phyloP scores from a whole-genome alignment of 2,329 filamentous ascomycete species.

The Fusarium cicatricum region DNA sequence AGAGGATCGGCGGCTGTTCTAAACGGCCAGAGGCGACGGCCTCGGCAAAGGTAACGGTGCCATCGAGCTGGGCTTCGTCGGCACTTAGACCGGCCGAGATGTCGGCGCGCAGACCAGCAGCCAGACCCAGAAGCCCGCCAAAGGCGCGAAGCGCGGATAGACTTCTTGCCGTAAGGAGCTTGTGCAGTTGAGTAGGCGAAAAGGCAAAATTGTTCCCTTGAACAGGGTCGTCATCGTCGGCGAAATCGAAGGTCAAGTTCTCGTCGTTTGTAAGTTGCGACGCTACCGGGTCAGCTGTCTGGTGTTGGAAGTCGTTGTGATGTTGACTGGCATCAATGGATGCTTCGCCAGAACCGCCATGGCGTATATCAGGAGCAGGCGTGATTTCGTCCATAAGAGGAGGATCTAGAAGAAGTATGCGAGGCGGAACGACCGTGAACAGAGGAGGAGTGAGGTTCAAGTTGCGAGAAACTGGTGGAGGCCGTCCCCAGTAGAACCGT shows the following conservation, averaged over 20 bases:
- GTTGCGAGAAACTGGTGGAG: slow-evolving; percentile 4
- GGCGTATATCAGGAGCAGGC: slow-evolving; percentile 29
- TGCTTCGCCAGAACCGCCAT: slow-evolving; percentile 30
- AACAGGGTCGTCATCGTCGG: slow-evolving; percentile 37
- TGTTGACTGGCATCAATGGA: slow-evolving; percentile 16
- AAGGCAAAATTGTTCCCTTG: slow-evolving; percentile 61
- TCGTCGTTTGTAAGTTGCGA: slow-evolving; percentile 6
- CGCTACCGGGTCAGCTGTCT: slow-evolving; percentile 15
- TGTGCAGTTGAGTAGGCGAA: slow-evolving; percentile 61
- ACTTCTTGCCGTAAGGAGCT: slow-evolving; percentile 60
- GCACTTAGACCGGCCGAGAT: slow-evolving; percentile 56
- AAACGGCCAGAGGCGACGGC: slow-evolving; percentile 52
- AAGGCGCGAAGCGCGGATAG: slow-evolving; percentile 58
- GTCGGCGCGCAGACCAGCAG: slow-evolving; percentile 59
- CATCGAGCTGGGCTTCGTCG: slow-evolving; percentile 58
- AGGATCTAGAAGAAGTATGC: slow-evolving; percentile 1
- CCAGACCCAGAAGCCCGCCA: slow-evolving; percentile 62
- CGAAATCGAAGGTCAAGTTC: slow-evolving; percentile 38
- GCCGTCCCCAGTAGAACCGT: slow-evolving; percentile 10
- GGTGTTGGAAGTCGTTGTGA: slow-evolving; percentile 8
- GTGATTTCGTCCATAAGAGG: slow-evolving; percentile 45
- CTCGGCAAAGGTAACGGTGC: slow-evolving; percentile 57
- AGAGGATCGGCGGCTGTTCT: slow-evolving; percentile 41
- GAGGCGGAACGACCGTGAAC: slow-evolving; percentile 2
- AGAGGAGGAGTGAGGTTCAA: slow-evolving; percentile 9